Evolutionary conservation across 345 rosid genomes (phyloP), one percentile per base, ranked within the genome.

Genomic region (Adansonia digitata): DNA sequence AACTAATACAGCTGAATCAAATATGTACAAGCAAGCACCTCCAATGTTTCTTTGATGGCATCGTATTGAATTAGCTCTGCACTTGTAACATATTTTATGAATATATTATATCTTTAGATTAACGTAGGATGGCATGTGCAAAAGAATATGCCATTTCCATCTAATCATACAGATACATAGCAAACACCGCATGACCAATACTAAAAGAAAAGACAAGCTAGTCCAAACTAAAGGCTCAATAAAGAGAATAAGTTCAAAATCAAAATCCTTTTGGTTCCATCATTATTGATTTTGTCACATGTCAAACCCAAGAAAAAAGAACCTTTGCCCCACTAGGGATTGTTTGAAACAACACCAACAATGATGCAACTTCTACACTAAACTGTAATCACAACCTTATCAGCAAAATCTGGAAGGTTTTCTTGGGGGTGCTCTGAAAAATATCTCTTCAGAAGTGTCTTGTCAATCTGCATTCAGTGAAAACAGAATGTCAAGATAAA

Each of bases 321-420:
- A 26, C 12, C 31, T 9, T 61, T 27, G 20, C 17, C 64, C 39
- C 10, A 48, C 7, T 51, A 56, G 10, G 46, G 26, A 40, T 24
- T 55, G 22, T 24, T 48, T 3, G 4, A 42, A 67, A 15, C 37
- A 67, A 45, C 37, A 67, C 71, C 34, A 67, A 67, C 20, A 43
- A 57, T 17, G 5, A 22, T 6, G 17, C 35, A 55, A 11, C 49
- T n/a, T 66, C 37, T 35, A 72, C 29, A 39, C 46, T 77, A 42
- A 56, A 60, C 48, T 76, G 46, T 53, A 59, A 43, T 60, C 26
- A 53, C 57, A 90, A 94, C 98, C 94, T 91, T 92, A 84, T 91
- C 92, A 75, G 91, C 76, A 85, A 90, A 94, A 45, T 85, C 90
- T 5, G 98, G 98, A 59, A 91, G 91, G 74, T 88, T 82, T 42